These are phyloP conservation scores for Macaranga tanarius DNA, from an alignment of 441 rosid species.

Conservation along the genomic window DNA sequence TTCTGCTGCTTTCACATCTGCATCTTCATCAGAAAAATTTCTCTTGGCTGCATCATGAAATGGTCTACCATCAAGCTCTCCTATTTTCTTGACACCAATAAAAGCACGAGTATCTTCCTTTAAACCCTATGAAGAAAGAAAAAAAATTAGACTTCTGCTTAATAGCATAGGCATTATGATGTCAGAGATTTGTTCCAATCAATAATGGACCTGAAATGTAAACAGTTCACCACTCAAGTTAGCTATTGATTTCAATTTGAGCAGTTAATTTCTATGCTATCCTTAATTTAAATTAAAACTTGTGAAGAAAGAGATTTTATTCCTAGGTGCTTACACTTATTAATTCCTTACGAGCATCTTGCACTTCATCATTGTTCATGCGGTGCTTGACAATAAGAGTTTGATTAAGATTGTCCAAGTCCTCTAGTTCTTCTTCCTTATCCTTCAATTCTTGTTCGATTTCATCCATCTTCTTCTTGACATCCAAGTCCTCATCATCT, in stretches of 20 bases:
- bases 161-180: background rate
- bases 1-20: slow-evolving; percentile 33
- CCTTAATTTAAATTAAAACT: background rate
- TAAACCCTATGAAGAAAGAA: slow-evolving; percentile 34
- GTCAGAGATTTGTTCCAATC: background rate
- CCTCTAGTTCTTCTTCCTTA: background rate
- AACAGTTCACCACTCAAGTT: too few relatives aligned
- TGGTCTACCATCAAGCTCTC: background rate
- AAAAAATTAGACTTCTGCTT: background rate
- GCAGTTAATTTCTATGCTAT: background rate
- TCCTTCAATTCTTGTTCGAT: slow-evolving; percentile 33
- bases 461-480: slow-evolving; percentile 34
- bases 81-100: background rate
- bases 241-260: background rate
- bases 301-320: background rate
- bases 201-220: too few relatives aligned
- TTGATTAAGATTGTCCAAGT: background rate
- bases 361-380: background rate
- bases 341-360: slow-evolving; percentile 2
- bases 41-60: slow-evolving; percentile 22
- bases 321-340: slow-evolving; percentile 1
- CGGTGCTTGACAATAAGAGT: background rate
- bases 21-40: slow-evolving; percentile 32
- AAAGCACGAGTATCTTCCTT: slow-evolving; percentile 19
- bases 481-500: slow-evolving; percentile 43